These are phyloP conservation scores for Amauroascus verrucosus DNA, from an alignment of 2,329 filamentous ascomycete species.

Conservation along the genomic window DNA sequence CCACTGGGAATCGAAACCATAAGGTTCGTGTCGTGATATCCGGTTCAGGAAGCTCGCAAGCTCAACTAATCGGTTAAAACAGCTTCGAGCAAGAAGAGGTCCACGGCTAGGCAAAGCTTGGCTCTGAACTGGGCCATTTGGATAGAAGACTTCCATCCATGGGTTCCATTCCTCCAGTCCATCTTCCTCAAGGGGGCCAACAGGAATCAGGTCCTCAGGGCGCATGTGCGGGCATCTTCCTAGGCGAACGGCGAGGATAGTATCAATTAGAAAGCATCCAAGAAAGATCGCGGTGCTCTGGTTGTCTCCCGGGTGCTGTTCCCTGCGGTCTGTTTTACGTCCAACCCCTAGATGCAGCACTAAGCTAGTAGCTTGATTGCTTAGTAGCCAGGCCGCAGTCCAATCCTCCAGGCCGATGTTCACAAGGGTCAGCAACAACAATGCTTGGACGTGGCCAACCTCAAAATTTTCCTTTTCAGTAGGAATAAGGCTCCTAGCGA, in stretches of 20 bases:
- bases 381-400: conserved; percentile 44
- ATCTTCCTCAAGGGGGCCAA: conserved; percentile 50
- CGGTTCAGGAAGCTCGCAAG: conserved; percentile 21
- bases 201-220: conserved; percentile 41
- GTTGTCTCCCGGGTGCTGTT: neutral
- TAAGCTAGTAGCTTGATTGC: conserved; percentile 44
- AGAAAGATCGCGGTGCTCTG: conserved; percentile 38
- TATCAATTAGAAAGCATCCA: conserved; percentile 46
- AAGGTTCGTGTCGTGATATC: conserved; percentile 3
- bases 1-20: neutral
- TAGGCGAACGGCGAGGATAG: conserved; percentile 40
- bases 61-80: conserved; percentile 43
- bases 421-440: conserved; percentile 40
- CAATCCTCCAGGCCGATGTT: conserved; percentile 40
- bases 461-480: conserved; percentile 32
- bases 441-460: conserved; percentile 36
- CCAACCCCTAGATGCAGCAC: conserved; percentile 32
- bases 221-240: conserved; percentile 38
- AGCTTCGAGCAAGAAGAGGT: conserved; percentile 41
- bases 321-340: neutral
- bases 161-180: conserved; percentile 65
- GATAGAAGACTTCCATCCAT: conserved; percentile 46
- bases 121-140: conserved; percentile 25
- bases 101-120: conserved; percentile 26
- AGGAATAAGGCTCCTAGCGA: conserved; percentile 31